Base-by-base conservation (phyloP, 2,329 filamentous ascomycete genomes). In the Sphaerulina populicola region DNA sequence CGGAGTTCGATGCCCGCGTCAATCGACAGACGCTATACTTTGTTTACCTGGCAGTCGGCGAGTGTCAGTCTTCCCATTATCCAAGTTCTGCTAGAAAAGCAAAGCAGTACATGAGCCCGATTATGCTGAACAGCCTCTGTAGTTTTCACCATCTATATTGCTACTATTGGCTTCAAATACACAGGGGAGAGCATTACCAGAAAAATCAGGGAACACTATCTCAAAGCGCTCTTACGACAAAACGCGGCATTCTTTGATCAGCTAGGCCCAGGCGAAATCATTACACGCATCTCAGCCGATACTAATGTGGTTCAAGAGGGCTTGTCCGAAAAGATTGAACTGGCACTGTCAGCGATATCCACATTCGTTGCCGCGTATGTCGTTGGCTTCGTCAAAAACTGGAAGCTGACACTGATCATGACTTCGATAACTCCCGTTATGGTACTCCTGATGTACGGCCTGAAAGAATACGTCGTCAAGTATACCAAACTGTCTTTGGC, bases 211-310 rank as follows among this genome's bases (percentile, higher is more conserved):
- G 80, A 87, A 65, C 78, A 86, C 60, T 97, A 97, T 62, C 78
- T 98, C 4, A 78, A 83, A 60, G 88, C 86, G 55, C 90, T 89
- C 64, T 74, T 94, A 72, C 81, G 81, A 53, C 89, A 94, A 67
- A 94, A 95, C 67, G 91, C 94, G 66, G 89, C 81, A 42, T 94
- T 87, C 68, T 94, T 94, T 69, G 93, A 97, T 69, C 93, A 93
- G 63, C 77, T 95, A 12, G 90, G 90, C 47, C 85, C 89, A 27
- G 90, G 91, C 52, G 91, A 96, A 70, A 87, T 97, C 54, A 94
- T 90, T 0, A 95, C 90, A 0, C 83, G 90, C 57, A 95, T 96
- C 61, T 97, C 91, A 0, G 85, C 90, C 9, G 91, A 97, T 67
- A 94, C 88, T 39, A 96, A 95, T 64, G 74, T 94, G 46, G 84